A percentile compares a stretch with the other conserved stretches of the same genome.
phyloP scores from a whole-genome alignment of 1,284 basidiomycete genomes.

The Ganoderma resinaceum region DNA sequence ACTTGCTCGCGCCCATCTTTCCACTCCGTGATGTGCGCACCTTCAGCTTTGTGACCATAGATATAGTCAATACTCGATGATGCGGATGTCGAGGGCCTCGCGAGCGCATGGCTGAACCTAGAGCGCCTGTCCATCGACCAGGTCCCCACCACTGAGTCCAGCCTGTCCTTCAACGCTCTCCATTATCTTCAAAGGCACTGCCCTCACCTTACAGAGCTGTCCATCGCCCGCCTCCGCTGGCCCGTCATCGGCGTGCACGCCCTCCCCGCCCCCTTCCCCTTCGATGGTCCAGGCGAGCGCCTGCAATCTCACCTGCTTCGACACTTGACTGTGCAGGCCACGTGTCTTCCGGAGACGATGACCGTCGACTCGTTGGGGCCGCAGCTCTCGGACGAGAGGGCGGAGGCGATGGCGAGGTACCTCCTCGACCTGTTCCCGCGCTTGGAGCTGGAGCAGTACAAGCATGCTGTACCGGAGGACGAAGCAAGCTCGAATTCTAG shows the following conservation, averaged over 20 bases:
- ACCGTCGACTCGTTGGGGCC: background rate
- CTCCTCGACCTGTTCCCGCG: background rate
- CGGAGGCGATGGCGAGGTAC: slow-evolving; percentile 1
- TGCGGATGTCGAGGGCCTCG: background rate
- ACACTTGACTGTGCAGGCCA: background rate
- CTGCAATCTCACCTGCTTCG: background rate
- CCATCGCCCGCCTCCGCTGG: background rate
- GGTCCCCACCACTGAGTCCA: background rate
- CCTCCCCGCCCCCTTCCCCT: background rate
- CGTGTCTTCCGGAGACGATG: background rate
- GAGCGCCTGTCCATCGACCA: background rate
- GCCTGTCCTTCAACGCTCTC: background rate
- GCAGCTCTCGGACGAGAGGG: background rate
- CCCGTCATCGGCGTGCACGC: background rate
- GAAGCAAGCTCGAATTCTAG: background rate
- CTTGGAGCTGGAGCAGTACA: background rate
- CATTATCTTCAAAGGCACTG: background rate
- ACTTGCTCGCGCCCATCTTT: background rate
- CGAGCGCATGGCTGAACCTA: background rate
- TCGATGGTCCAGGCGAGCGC: no score
- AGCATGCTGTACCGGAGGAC: background rate
- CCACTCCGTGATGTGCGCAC: background rate
- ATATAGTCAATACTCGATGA: background rate
- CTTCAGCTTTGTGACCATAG: background rate
- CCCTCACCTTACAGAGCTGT: background rate